Percentiles rank a stretch among this genome's conserved stretches.
phyloP scores from a whole-genome alignment of 345 rosid genomes.

The Eucalyptus regnans region DNA sequence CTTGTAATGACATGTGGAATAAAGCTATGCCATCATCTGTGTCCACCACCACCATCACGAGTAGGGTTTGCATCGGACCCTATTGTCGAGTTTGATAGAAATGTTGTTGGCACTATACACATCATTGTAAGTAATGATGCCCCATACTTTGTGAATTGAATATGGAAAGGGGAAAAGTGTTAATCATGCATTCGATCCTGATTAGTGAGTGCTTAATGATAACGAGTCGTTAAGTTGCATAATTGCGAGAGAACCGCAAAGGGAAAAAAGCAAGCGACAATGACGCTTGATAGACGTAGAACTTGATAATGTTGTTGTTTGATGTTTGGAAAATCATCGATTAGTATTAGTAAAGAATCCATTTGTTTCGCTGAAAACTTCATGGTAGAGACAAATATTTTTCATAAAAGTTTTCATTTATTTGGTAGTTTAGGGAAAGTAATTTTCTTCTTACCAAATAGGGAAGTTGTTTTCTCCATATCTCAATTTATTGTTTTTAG shows the following conservation, averaged over 20 bases:
- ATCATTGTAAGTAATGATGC: background rate
- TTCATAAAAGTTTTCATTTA: background rate
- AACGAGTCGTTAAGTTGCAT: background rate
- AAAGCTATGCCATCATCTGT: background rate
- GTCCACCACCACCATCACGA: background rate
- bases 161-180: background rate
- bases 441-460: background rate
- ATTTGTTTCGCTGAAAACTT: fast-evolving
- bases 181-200: background rate
- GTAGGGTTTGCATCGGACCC: background rate
- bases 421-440: background rate
- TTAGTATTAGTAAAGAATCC: background rate
- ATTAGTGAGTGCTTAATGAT: background rate
- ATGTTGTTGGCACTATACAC: background rate
- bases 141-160: background rate
- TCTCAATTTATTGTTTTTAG: background rate
- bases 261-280: background rate
- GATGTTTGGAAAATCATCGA: background rate
- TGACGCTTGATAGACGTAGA: background rate
- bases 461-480: background rate
- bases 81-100: background rate
- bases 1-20: background rate
- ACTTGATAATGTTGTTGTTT: background rate
- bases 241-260: background rate
- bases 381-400: too few relatives aligned